Percentiles rank a stretch among this genome's conserved stretches.
Evolutionary conservation across 2,329 filamentous ascomycete genomes (phyloP).

Genomic region (Cercospora nicotianae): DNA sequence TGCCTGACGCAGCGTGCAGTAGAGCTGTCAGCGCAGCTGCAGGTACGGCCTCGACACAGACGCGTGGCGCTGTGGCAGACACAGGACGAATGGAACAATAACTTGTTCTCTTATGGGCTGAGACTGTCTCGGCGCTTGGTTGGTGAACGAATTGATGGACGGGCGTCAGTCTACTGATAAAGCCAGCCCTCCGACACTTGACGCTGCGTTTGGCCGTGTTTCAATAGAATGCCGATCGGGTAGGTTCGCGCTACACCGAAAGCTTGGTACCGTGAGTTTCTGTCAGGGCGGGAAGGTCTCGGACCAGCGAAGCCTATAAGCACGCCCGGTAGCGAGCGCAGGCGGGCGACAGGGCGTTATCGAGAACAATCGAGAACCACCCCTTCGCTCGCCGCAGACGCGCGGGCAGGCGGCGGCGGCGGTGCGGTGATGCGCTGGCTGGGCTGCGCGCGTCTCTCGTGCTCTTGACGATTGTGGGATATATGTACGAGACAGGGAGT

Average conservation of each 20-base stretch:
- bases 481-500: neutral
- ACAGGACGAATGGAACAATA: neutral
- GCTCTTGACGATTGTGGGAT: neutral
- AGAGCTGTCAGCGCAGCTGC: neutral
- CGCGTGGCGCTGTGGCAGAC: neutral
- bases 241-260: neutral
- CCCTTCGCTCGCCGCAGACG: neutral
- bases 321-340: neutral
- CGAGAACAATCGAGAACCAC: neutral
- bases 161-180: neutral
- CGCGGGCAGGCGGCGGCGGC: neutral
- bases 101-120: neutral
- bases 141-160: neutral
- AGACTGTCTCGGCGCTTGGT: neutral
- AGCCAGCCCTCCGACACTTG: neutral
- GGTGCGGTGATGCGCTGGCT: neutral
- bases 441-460: neutral
- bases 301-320: neutral
- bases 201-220: neutral
- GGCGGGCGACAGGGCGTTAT: neutral
- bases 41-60: neutral
- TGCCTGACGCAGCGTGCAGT: neutral
- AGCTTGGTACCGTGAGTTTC: neutral
- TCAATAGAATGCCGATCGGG: neutral
- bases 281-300: neutral